phyloP scores from a whole-genome alignment of 495 filamentous ascomycete species.

The Penicillium robsamsonii region DNA sequence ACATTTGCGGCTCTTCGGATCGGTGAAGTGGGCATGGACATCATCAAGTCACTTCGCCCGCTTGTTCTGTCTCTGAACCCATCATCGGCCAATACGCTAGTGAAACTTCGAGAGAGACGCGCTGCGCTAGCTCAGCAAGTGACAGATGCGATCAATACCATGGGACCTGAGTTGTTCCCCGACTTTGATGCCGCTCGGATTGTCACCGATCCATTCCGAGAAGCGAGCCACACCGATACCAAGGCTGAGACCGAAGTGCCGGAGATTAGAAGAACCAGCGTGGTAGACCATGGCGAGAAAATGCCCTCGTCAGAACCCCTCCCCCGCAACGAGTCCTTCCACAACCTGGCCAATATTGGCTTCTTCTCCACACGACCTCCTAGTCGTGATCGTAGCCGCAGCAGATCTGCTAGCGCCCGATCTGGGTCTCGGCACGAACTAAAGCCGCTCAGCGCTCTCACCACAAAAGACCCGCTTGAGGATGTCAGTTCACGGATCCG shows the following conservation, averaged over 20 bases:
- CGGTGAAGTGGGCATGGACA: constrained; percentile 97
- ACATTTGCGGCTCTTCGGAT: constrained; percentile 94
- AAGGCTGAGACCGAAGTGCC: constrained; percentile 18
- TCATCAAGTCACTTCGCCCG: constrained; percentile 88
- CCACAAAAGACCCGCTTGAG: constrained; percentile 68
- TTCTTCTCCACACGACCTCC: constrained; percentile 86
- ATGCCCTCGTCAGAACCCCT: constrained; percentile 50
- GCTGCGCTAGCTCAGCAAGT: constrained; percentile 76
- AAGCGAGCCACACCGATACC: constrained; percentile 28
- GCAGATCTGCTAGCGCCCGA: constrained; percentile 55
- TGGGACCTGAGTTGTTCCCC: constrained; percentile 94
- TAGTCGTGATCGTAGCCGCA: constrained; percentile 65
- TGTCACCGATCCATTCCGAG: constrained; percentile 60
- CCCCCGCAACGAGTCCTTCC: constrained; percentile 89
- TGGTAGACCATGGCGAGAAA: constrained; percentile 25
- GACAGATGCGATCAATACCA: constrained; percentile 86
- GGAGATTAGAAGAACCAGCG: constrained; percentile 25
- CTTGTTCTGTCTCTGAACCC: constrained; percentile 87
- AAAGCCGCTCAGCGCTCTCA: constrained; percentile 69
- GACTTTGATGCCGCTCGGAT: constrained; percentile 88
- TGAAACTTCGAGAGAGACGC: constrained; percentile 71
- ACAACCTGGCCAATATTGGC: constrained; percentile 77
- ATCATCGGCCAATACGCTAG: constrained; percentile 76
- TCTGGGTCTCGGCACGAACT: constrained; percentile 64
- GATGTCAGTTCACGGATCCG: constrained; percentile 82